Evolutionary conservation across 768 basidiomycete genomes (phyloP), one percentile per base, ranked within the genome.

Genomic region (Auriscalpium vulgare): DNA sequence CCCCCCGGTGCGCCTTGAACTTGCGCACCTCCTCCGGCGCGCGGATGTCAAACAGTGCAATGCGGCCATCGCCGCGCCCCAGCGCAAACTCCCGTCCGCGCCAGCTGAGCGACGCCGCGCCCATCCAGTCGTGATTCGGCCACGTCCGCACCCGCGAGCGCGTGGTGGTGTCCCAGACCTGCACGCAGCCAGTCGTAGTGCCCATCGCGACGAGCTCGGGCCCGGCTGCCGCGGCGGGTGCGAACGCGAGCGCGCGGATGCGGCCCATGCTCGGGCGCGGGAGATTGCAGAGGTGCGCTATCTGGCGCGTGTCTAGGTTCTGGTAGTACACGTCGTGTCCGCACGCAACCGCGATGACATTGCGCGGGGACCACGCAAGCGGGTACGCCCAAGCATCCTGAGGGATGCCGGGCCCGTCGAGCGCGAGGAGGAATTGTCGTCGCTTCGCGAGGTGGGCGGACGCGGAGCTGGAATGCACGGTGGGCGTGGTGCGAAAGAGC

Each of bases 371-470:
- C 84, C 85, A 87, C 38, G 77, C 71, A 55, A 86, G 78, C 3
- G 84, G 79, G 60, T 74, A 80, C 3, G 83, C 78, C 52, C 79
- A 78, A 9, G 75, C 70, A 57, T 83, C 76, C 7, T 69, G 67
- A 8, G 79, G 74, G 23, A 86, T 77, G 4, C 82, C 83, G 0
- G 84, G 85, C 13, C 81, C 82, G 61, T 87, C 85, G n/a, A 86
- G 71, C 0, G 80, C 78, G 61, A 84, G 72, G 2, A 78, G 59
- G 63, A 80, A 83, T 54, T 84, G 81, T 53, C 74, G 75, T 47
- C 74, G 74, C 56, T 74, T 71, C 40, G 72, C 79, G 8, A 86
- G 72, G 62, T 85, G 80, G 43, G 82, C 76, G n/a, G 72, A 74
- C 4, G 82, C 81, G 6, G 85, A 87, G 11, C 78, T 73, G 57